Conservation (phyloP, 108 stramenopile genomes). For the Mediolabrus comicus region DNA sequence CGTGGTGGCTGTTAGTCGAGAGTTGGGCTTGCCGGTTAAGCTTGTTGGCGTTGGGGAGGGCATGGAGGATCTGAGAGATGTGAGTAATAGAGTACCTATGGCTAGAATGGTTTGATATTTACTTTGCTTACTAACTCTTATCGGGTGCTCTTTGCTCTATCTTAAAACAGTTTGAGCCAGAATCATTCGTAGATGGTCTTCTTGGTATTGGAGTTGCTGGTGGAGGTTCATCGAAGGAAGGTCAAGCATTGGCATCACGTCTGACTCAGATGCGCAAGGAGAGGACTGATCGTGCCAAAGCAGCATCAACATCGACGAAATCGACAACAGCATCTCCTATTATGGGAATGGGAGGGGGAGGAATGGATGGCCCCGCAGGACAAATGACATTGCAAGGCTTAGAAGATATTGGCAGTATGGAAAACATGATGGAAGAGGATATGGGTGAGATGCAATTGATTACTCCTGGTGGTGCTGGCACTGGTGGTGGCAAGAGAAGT, state of each 20-base stretch:
- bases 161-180: conserved; percentile 71
- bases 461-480: conserved; percentile 20
- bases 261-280: conserved; percentile 66
- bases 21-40: conserved; percentile 93
- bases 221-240: conserved; percentile 59
- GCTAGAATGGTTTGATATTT: neutral
- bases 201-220: conserved; percentile 77
- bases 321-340: neutral
- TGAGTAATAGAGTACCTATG: conserved; percentile 38
- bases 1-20: conserved; percentile 87
- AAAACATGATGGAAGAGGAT: conserved; percentile 1
- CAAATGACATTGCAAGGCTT: conserved; percentile 23
- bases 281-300: conserved; percentile 57
- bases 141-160: neutral
- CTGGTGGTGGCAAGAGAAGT: conserved; percentile 10
- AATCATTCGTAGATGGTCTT: conserved; percentile 78
- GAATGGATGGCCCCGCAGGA: conserved; percentile 9
- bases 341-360: too few relatives aligned
- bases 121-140: neutral
- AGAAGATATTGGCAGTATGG: conserved; percentile 2
- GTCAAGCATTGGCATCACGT: conserved; percentile 57
- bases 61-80: conserved; percentile 82
- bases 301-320: conserved; percentile 2
- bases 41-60: conserved; percentile 95
- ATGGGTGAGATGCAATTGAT: conserved; percentile 20